These are phyloP conservation scores for Cyberlindnera maritima DNA, from an alignment of 805 yeast species.

Conservation along the genomic window DNA sequence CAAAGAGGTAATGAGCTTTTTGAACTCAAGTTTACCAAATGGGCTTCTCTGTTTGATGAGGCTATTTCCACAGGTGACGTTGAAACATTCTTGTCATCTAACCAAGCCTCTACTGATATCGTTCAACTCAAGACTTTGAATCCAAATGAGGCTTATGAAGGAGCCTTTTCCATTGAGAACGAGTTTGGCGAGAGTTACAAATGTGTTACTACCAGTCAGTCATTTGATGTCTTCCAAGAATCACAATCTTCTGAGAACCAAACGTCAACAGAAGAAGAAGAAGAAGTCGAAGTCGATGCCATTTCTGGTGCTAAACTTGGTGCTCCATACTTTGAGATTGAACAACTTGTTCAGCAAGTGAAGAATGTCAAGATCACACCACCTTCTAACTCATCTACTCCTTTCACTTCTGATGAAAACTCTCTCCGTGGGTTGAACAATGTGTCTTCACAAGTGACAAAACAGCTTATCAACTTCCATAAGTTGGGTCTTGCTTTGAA, in stretches of 20 bases:
- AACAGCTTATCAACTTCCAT: slow-evolving; percentile 22
- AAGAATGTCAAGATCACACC: background rate
- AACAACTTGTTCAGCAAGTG: slow-evolving; percentile 3
- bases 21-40: slow-evolving; percentile 6
- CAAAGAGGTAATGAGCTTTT: slow-evolving; percentile 13
- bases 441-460: slow-evolving; percentile 21
- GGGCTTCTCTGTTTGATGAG: background rate
- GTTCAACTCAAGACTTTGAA: slow-evolving; percentile 3
- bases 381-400: slow-evolving; percentile 6
- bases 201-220: slow-evolving; percentile 5
- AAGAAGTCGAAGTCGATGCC: background rate
- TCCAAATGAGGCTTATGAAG: slow-evolving; percentile 10
- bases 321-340: slow-evolving; percentile 12
- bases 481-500: slow-evolving; percentile 36
- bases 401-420: slow-evolving; percentile 14
- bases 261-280: background rate
- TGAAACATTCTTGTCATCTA: background rate
- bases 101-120: background rate
- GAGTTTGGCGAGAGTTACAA: slow-evolving; percentile 7
- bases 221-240: slow-evolving; percentile 7
- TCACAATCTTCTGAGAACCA: background rate
- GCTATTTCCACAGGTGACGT: background rate
- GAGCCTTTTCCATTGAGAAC: slow-evolving; percentile 2
- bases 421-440: slow-evolving; percentile 19
- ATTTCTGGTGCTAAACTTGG: slow-evolving; percentile 7